Conservation (phyloP, 2,329 filamentous ascomycete species). For the Aspergillus tanneri region DNA sequence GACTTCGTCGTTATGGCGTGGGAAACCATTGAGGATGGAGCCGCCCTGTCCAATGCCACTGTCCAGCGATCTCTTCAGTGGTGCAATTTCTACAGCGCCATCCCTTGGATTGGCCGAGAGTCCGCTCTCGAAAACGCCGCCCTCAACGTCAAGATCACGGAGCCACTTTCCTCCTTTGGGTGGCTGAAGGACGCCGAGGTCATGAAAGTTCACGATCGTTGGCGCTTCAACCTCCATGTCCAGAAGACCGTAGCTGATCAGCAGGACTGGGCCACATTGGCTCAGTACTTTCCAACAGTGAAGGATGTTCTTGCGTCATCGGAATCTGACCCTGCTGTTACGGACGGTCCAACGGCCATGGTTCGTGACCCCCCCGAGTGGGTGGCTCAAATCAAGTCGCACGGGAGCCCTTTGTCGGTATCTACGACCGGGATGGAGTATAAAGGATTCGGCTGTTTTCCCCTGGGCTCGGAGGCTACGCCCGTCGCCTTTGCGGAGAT, state of each 20-base stretch:
- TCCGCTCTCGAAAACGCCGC: conserved; percentile 39
- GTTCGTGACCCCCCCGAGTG: conserved; percentile 35
- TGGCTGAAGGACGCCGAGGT: conserved; percentile 49
- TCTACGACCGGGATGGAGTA: conserved; percentile 40
- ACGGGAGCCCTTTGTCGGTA: conserved; percentile 39
- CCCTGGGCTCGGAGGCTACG: conserved; percentile 46
- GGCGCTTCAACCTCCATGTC: conserved; percentile 37
- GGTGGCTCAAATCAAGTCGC: conserved; percentile 32
- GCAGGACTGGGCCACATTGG: conserved; percentile 29
- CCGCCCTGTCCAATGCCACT: conserved; percentile 42
- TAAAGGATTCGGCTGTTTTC: conserved; percentile 48
- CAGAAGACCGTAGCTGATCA: conserved; percentile 16
- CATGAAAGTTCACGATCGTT: conserved; percentile 45
- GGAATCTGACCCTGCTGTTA: conserved; percentile 14
- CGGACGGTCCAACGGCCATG: conserved; percentile 9
- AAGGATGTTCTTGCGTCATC: conserved; percentile 27
- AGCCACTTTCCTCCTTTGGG: conserved; percentile 48
- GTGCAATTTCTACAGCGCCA: conserved; percentile 49
- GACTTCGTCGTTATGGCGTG: conserved; percentile 47
- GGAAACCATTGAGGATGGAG: conserved; percentile 46
- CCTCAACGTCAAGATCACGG: conserved; percentile 30
- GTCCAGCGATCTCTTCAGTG: conserved; percentile 46
- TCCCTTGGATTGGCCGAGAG: conserved; percentile 46
- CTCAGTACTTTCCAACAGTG: conserved; percentile 28
- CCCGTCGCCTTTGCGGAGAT: conserved; percentile 46